Conservation (phyloP, 2,329 filamentous ascomycete genomes). For the Fusarium multiceps region DNA sequence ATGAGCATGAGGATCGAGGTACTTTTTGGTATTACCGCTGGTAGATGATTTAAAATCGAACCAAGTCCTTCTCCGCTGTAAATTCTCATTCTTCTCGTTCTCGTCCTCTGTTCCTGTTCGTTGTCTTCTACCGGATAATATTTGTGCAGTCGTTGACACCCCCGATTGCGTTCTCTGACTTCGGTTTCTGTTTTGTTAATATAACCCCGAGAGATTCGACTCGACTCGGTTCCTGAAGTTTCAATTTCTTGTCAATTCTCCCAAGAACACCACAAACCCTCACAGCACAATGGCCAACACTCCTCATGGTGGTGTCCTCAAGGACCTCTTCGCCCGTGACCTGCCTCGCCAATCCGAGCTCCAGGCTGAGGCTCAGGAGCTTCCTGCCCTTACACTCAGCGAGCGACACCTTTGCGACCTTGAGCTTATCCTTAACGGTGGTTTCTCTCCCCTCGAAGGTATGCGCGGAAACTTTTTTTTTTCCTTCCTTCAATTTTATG, state of each 20-base stretch:
- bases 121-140: conserved; percentile 21
- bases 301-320: conserved; percentile 92
- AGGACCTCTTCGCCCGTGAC: conserved; percentile 97
- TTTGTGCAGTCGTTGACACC: conserved; percentile 41
- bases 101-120: conserved; percentile 25
- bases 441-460: conserved; percentile 98
- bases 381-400: conserved; percentile 84
- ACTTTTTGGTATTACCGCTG: conserved; percentile 18
- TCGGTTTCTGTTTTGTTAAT: conserved; percentile 23
- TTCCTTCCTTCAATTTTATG: not conserved
- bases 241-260: conserved; percentile 1
- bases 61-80: conserved; percentile 17
- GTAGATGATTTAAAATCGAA: conserved; percentile 38
- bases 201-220: conserved; percentile 21
- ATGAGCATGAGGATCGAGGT: conserved; percentile 25
- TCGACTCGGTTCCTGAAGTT: conserved; percentile 21
- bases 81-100: conserved; percentile 15
- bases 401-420: conserved; percentile 98
- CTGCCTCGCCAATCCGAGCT: conserved; percentile 84
- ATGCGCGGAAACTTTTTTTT: conserved; percentile 50
- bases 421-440: conserved; percentile 95
- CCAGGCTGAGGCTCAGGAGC: conserved; percentile 82
- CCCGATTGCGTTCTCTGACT: conserved; percentile 50
- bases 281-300: conserved; percentile 69
- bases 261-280: conserved; percentile 12